Conservation (phyloP, 495 filamentous ascomycete species). For the Annulohypoxylon bovei region DNA sequence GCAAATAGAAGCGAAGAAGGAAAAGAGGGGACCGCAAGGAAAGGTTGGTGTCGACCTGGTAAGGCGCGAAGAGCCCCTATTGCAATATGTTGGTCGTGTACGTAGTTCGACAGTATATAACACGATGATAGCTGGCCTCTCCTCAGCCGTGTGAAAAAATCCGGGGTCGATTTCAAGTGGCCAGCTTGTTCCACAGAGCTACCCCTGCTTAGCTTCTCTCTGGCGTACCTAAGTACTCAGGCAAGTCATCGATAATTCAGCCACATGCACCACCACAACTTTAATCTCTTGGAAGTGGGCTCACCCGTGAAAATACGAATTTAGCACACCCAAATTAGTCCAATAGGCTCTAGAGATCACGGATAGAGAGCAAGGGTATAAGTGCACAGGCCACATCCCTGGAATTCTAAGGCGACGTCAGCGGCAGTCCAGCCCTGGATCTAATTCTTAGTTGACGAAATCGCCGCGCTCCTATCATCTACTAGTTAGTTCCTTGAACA, state of each 20-base stretch:
- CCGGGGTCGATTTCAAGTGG: conserved; percentile 42
- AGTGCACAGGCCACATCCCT: conserved; percentile 7
- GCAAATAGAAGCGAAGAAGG: conserved; percentile 25
- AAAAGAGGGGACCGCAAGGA: conserved; percentile 20
- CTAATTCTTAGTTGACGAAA: neutral
- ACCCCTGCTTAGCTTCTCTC: conserved; percentile 39
- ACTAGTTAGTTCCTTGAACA: neutral
- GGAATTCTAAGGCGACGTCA: conserved; percentile 32
- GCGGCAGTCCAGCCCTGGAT: conserved; percentile 11
- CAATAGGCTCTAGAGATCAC: neutral
- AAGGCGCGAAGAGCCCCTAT: conserved; percentile 27
- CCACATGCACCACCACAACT: conserved; percentile 13
- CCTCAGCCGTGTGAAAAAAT: conserved; percentile 45
- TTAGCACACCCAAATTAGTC: neutral
- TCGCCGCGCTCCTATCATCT: conserved; percentile 14
- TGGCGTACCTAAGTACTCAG: conserved; percentile 15
- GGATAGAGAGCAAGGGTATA: neutral
- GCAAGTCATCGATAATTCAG: conserved; percentile 3
- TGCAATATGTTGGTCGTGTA: conserved; percentile 32
- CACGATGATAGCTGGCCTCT: conserved; percentile 48
- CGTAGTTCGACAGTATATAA: conserved; percentile 16
- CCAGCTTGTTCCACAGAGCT: conserved; percentile 40
- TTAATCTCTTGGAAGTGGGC: neutral
- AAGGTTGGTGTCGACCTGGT: conserved; percentile 27
- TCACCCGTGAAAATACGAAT: neutral